These are phyloP conservation scores for Saxophila tyrrhenica DNA, from an alignment of 495 filamentous ascomycete genomes.

Conservation along the genomic window DNA sequence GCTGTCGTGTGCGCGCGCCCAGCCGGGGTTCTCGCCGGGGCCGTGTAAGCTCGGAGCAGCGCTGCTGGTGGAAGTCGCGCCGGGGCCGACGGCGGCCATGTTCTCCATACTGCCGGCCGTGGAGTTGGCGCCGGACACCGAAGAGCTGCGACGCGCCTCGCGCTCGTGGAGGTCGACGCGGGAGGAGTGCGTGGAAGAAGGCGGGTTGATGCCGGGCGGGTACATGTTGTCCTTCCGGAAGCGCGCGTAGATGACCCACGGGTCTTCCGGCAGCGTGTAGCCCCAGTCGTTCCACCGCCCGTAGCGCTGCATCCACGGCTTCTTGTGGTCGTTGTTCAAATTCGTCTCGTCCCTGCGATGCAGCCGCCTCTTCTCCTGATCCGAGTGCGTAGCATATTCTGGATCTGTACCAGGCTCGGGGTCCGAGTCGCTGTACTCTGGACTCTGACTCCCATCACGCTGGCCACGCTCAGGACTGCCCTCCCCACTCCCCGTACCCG, in stretches of 20 bases:
- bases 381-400: conserved; percentile 12
- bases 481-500: conserved; percentile 20
- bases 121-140: conserved; percentile 24
- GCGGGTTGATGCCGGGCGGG: conserved; percentile 39
- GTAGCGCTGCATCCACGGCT: conserved; percentile 20
- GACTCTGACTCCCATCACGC: conserved; percentile 17
- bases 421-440: conserved; percentile 19
- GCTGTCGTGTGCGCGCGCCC: conserved; percentile 32
- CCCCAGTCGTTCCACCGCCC: conserved; percentile 34
- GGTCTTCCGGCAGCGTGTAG: conserved; percentile 78
- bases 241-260: conserved; percentile 88
- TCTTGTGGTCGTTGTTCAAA: not conserved
- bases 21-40: not conserved
- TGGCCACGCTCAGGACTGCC: conserved; percentile 12
- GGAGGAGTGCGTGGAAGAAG: conserved; percentile 46
- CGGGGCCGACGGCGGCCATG: conserved; percentile 14
- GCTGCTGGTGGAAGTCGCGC: not conserved
- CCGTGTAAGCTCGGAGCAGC: too few species aligned
- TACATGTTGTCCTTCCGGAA: conserved; percentile 67
- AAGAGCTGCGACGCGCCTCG: conserved; percentile 17
- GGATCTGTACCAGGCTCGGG: conserved; percentile 22
- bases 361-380: conserved; percentile 10
- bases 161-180: conserved; percentile 41
- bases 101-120: conserved; percentile 34
- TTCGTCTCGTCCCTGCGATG: not conserved